Evolutionary conservation across 257 asterid genomes (phyloP).

Genomic region (Fraxinus americana): DNA sequence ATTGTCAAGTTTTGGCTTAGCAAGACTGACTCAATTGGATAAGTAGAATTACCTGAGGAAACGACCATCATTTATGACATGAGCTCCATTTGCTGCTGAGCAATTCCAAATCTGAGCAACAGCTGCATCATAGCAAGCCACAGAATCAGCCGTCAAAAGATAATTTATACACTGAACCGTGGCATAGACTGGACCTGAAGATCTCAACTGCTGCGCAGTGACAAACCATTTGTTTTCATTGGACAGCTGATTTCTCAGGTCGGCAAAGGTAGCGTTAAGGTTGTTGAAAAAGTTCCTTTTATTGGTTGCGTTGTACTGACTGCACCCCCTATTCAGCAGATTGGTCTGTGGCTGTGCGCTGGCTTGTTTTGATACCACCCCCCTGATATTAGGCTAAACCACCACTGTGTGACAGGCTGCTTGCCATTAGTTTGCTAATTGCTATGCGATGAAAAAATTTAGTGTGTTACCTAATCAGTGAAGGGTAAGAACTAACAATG

Average conservation of each 20-base stretch:
- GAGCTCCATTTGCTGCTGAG: conserved; percentile 84
- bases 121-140: conserved; percentile 74
- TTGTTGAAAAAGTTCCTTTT: conserved; percentile 43
- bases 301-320: conserved; percentile 65
- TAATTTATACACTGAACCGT: conserved; percentile 83
- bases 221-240: conserved; percentile 48
- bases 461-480: too few relatives aligned
- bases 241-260: conserved; percentile 53
- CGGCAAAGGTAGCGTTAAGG: conserved; percentile 65
- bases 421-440: not conserved
- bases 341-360: too few relatives aligned
- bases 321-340: conserved; percentile 64
- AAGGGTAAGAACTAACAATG: too few relatives aligned
- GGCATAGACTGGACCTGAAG: conserved; percentile 65
- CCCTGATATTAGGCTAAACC: conserved; percentile 4
- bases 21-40: too few relatives aligned
- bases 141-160: conserved; percentile 54
- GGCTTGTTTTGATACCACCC: conserved; percentile 17
- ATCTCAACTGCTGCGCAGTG: conserved; percentile 57
- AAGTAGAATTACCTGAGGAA: conserved; percentile 60
- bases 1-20: too few relatives aligned
- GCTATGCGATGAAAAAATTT: not conserved
- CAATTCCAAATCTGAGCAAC: conserved; percentile 64
- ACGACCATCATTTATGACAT: conserved; percentile 81
- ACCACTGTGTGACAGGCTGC: conserved; percentile 1